These are phyloP conservation scores for Amesomyces nigricolor DNA, from an alignment of 2,329 filamentous ascomycete genomes.

Conservation along the genomic window DNA sequence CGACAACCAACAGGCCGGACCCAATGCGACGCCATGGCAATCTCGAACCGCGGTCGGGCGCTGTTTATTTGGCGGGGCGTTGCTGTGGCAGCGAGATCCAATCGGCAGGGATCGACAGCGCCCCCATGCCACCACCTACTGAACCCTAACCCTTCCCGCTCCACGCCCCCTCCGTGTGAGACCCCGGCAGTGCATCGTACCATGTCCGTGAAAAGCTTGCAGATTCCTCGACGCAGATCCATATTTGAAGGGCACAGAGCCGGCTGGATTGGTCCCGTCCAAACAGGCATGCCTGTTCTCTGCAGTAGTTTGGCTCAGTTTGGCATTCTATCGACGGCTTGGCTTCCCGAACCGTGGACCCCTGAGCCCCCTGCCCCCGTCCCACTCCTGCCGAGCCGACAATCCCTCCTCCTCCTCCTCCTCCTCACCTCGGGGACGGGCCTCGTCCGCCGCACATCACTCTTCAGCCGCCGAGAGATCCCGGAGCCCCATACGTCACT, in stretches of 20 bases:
- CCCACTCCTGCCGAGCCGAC: background rate
- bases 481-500: background rate
- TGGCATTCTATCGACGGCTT: conserved; percentile 7
- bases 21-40: conserved; percentile 18
- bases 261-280: conserved; percentile 1
- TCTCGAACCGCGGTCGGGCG: conserved; percentile 9
- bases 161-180: background rate
- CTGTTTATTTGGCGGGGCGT: conserved; percentile 27
- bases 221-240: conserved; percentile 11
- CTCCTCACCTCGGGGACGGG: background rate
- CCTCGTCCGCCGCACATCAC: background rate
- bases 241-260: conserved; percentile 6
- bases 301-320: background rate
- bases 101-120: conserved; percentile 7
- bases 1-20: conserved; percentile 13
- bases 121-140: background rate
- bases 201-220: conserved; percentile 7
- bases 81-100: conserved; percentile 20
- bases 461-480: background rate
- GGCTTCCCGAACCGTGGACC: background rate
- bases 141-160: conserved; percentile 17
- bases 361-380: background rate
- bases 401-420: background rate
- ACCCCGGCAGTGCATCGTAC: conserved; percentile 1
- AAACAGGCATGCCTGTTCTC: background rate